Conservation (phyloP, 257 asterid species). For the Paraleonurus japonicus region DNA sequence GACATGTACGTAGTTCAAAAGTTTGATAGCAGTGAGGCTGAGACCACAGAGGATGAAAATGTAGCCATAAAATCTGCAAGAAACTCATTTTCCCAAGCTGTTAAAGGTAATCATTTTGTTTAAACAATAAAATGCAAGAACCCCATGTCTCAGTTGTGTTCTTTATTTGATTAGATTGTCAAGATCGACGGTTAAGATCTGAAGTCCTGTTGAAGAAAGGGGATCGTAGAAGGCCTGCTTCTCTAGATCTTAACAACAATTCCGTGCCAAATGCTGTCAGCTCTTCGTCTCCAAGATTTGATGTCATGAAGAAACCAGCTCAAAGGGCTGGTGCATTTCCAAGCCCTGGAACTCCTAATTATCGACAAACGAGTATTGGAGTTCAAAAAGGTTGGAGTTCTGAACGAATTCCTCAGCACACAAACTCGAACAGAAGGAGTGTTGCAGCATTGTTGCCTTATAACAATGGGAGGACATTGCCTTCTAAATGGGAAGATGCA, state of each 20-base stretch:
- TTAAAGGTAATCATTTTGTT: conserved; percentile 55
- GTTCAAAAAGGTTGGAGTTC: conserved; percentile 96
- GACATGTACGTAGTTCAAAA: conserved; percentile 44
- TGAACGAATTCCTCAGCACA: conserved; percentile 73
- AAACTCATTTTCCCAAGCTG: conserved; percentile 87
- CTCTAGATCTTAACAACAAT: conserved; percentile 72
- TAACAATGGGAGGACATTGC: conserved; percentile 67
- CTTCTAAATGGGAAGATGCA: conserved; percentile 99
- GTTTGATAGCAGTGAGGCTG: conserved; percentile 63
- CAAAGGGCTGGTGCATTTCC: conserved; percentile 57
- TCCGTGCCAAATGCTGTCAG: conserved; percentile 34
- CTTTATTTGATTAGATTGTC: conserved; percentile 62
- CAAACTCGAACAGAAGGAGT: conserved; percentile 45
- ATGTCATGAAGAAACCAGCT: conserved; percentile 55
- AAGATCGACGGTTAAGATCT: conserved; percentile 65
- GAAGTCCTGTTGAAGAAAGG: conserved; percentile 48
- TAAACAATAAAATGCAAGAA: neutral
- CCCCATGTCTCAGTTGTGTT: conserved; percentile 7
- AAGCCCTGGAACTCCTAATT: conserved; percentile 91
- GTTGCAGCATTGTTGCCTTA: conserved; percentile 57
- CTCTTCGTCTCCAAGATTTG: conserved; percentile 70
- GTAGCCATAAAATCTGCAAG: conserved; percentile 66
- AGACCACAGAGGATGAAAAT: conserved; percentile 72
- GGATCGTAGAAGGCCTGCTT: conserved; percentile 67
- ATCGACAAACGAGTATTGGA: conserved; percentile 59